Evolutionary conservation across 1,284 basidiomycete species (phyloP).

Genomic region (Ganoderma lucidum): DNA sequence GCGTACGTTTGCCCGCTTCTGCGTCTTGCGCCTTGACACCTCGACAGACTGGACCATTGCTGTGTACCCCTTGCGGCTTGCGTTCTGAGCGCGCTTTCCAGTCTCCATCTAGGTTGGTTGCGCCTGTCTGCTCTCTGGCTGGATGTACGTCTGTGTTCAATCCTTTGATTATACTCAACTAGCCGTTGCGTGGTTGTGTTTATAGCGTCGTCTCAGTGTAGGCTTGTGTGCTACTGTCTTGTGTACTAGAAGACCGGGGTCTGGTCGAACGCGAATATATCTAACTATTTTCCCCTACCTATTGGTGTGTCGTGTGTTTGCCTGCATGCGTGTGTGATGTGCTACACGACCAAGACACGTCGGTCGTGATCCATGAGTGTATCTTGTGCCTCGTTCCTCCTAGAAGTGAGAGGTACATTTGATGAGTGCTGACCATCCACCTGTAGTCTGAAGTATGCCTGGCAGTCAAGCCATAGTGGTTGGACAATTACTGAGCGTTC

Average conservation of each 20-base stretch:
- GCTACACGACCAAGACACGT: not conserved
- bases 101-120: not conserved
- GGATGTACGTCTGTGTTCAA: not conserved
- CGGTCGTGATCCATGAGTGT: not conserved
- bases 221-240: not conserved
- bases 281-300: not conserved
- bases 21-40: not conserved
- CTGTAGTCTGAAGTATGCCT: slow-evolving; percentile 1
- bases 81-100: not conserved
- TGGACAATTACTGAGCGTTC: slow-evolving; percentile 28
- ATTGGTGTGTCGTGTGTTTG: not conserved
- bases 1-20: not conserved
- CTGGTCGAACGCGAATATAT: not conserved
- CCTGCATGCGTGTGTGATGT: slow-evolving; percentile 5
- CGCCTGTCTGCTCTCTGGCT: not conserved
- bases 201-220: not conserved
- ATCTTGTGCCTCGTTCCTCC: not conserved
- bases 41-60: not conserved
- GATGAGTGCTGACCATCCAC: not conserved
- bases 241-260: not conserved
- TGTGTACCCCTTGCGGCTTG: not conserved
- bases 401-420: not conserved
- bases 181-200: not conserved
- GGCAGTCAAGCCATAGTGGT: slow-evolving; percentile 10
- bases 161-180: not conserved